Base-by-base conservation (phyloP, 495 filamentous ascomycete species). In the Ramalina intermedia region DNA sequence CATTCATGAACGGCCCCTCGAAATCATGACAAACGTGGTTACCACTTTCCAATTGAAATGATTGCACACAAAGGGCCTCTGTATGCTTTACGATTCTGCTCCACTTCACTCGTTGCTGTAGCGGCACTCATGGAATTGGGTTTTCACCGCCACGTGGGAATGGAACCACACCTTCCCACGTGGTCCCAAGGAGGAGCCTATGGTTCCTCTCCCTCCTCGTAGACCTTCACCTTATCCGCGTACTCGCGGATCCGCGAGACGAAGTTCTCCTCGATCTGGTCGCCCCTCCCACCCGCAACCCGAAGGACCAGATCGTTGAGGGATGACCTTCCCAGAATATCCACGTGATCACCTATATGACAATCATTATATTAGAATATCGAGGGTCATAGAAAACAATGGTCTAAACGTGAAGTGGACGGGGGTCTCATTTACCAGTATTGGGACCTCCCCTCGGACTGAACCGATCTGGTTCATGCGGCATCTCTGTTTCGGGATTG, bases 381-480 rank as follows among this genome's bases (percentile, higher is more conserved):
- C 18, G 37, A 18, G 21, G 2, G 17, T 54, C 17, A 48, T 14
- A 27, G 37, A 50, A 1, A 11, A 41, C 12, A 41, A 11, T 12
- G 9, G 14, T 39, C 43, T 43, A 36, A n/a, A 40, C 18, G 18
- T 1, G 18, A 16, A 16, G 37, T 2, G 37, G 35, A 21, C 18
- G 20, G 36, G 37, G 27, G 17, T 38, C 46, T 21, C 29, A 56
- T 54, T 36, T 67, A 79, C 76, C 88, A 35, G 91, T 96, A 58
- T 95, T 96, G 12, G 90, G 91, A 0, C 91, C 91, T 39, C 91
- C 91, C 12, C 91, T 69, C 0, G 93, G 87, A 51, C 80, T 85
- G 63, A 96, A 96, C 20, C 86, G 68, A 49, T 95, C 88, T 0
- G 91, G 91, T 61, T 96, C 88, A 60, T 98, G 93, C 3, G 81